Evolutionary conservation across 805 yeast genomes (phyloP).

Genomic region (Candida boidinii): DNA sequence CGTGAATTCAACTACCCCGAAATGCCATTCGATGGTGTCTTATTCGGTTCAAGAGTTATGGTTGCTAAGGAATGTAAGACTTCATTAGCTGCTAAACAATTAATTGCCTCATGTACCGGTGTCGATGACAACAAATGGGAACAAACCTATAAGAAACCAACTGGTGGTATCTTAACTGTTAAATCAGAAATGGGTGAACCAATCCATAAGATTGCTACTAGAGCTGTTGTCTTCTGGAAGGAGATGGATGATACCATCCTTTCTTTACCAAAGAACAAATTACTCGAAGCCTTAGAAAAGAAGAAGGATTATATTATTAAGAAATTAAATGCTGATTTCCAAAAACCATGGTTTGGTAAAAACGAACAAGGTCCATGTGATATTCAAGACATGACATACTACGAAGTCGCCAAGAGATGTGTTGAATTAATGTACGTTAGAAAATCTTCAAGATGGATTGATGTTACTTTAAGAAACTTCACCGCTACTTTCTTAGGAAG

Average conservation of each 20-base stretch:
- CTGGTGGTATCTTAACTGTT: conserved; percentile 96
- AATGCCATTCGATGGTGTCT: conserved; percentile 98
- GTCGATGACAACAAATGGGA: conserved; percentile 89
- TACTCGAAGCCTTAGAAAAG: conserved; percentile 69
- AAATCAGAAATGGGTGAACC: conserved; percentile 99
- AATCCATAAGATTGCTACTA: conserved; percentile 95
- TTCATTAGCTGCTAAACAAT: conserved; percentile 86
- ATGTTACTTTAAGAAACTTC: conserved; percentile 74
- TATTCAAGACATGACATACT: conserved; percentile 90
- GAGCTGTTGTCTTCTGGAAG: conserved; percentile 96
- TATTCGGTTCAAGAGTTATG: conserved; percentile 96
- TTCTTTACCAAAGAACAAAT: conserved; percentile 80
- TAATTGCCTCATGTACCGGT: conserved; percentile 88
- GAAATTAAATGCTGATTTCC: conserved; percentile 88
- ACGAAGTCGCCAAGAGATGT: conserved; percentile 79
- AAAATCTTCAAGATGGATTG: conserved; percentile 81
- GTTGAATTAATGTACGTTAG: conserved; percentile 83
- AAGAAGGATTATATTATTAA: conserved; percentile 82
- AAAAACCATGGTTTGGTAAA: conserved; percentile 95
- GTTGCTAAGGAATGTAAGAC: conserved; percentile 94
- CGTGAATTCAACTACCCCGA: conserved; percentile 79
- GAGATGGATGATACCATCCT: conserved; percentile 94
- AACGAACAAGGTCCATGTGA: conserved; percentile 76
- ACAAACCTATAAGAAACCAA: conserved; percentile 83
- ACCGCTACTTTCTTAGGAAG: conserved; percentile 83